These are phyloP conservation scores for Solanum sejunctum DNA, from an alignment of 257 asterid genomes.

Conservation along the genomic window DNA sequence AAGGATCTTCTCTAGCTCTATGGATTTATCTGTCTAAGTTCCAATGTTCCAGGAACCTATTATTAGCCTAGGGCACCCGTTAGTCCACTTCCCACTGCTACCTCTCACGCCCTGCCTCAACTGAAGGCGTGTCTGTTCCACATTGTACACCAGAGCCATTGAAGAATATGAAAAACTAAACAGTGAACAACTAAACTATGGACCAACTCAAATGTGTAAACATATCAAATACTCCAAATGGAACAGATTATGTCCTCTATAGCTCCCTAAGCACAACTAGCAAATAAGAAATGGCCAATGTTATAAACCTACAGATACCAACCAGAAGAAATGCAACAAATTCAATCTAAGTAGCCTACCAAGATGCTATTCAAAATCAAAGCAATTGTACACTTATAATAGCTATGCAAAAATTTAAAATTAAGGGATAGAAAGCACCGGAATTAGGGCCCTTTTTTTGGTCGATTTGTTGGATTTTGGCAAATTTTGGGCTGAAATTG, in stretches of 20 bases:
- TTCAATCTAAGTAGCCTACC: neutral
- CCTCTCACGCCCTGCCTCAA: neutral
- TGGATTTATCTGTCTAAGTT: neutral
- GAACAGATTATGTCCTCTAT: no score
- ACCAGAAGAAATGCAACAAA: neutral
- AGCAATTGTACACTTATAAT: neutral
- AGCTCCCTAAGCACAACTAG: neutral
- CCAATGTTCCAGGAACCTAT: neutral
- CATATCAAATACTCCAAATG: no score
- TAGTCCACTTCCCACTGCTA: neutral
- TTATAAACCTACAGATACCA: neutral
- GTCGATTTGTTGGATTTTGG: neutral
- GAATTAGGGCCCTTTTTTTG: neutral
- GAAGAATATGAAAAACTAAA: neutral
- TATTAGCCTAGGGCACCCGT: neutral
- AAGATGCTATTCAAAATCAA: neutral
- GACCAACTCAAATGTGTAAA: neutral
- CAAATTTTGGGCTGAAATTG: neutral
- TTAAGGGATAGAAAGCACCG: neutral
- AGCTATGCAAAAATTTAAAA: neutral
- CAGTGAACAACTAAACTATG: neutral
- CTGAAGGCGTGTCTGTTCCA: no score
- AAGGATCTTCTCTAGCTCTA: neutral
- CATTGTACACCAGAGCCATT: no score
- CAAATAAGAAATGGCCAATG: neutral